Evolutionary conservation across 768 basidiomycete genomes (phyloP).

Genomic region (Leccinum uliginosum): DNA sequence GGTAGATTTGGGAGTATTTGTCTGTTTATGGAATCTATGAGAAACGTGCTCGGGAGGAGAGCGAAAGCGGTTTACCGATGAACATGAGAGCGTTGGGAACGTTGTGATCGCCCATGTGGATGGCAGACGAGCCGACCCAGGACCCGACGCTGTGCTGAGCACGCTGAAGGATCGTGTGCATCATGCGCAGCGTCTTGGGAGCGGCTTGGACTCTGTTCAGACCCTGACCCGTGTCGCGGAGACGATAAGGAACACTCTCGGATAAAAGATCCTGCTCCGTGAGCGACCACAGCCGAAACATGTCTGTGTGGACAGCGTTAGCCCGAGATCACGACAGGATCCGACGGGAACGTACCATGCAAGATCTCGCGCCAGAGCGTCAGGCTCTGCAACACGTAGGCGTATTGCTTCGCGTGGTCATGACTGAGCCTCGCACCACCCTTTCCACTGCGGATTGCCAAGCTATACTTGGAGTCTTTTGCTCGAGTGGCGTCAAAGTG

Average conservation of each 20-base stretch:
- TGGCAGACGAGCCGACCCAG: constrained; percentile 84
- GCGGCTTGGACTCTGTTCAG: constrained; percentile 84
- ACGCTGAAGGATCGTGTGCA: constrained; percentile 82
- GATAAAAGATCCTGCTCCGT: constrained; percentile 81
- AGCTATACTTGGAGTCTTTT: constrained; percentile 57
- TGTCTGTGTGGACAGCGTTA: constrained; percentile 45
- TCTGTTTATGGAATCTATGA: constrained; percentile 33
- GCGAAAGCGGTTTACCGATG: constrained; percentile 45
- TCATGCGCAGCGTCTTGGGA: constrained; percentile 86
- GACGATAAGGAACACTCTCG: constrained; percentile 67
- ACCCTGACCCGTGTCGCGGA: constrained; percentile 89
- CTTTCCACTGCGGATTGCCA: constrained; percentile 79
- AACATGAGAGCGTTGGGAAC: constrained; percentile 68
- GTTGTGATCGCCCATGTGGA: constrained; percentile 84
- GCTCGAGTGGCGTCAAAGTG: constrained; percentile 73
- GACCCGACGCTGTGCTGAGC: constrained; percentile 76
- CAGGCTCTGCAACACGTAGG: constrained; percentile 81
- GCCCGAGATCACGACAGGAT: neutral
- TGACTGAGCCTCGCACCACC: constrained; percentile 79
- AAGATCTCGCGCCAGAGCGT: constrained; percentile 85
- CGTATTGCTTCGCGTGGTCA: constrained; percentile 81
- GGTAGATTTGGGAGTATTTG: constrained; percentile 90
- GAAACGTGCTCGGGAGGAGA: neutral
- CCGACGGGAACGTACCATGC: constrained; percentile 49
- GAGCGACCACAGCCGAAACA: constrained; percentile 84